Base-by-base conservation (phyloP, 2,329 filamentous ascomycete genomes). In the Ophiocordyceps robertsii region DNA sequence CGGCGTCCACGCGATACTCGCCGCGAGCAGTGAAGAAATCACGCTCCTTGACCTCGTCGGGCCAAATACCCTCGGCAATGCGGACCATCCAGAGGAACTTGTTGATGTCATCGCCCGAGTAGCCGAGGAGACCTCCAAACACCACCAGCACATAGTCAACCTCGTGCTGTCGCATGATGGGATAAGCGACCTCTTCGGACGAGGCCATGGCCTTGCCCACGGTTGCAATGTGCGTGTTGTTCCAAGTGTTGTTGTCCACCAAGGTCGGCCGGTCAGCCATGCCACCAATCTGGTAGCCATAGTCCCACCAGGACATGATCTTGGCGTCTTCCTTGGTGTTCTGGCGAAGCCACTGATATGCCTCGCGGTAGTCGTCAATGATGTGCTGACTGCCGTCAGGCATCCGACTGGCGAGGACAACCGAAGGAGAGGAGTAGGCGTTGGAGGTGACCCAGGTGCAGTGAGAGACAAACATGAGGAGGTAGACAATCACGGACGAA, bases 81-180 rank as follows among this genome's bases (percentile, higher is more conserved):
- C 92, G 80, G 45, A 98, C 89, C 93, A 98, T 98, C 92, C 92
- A 98, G 53, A 98, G 72, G 72, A 98, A 98, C 70, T 98, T 98
- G 73, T 98, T 98, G 70, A 98, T 95, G 58, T 98, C 92, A 55
- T 98, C 92, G 49, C 92, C 92, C 41, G 89, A 95, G 70, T 98
- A 98, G 43, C 93, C 93, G 33, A 98, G 72, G 45, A 98, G 77
- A 60, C 87, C 92, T 56, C 92, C 92, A 55, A 96, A 98, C 44
- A 98, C 92, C 17, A 98, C 80, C 43, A 98, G 73, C n/a, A 98
- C 87, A 55, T 98, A 98, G 65, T 98, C 90, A 3, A 98, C 92
- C 65, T 98, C 92, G 58, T 98, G 92, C 64, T 96, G 87, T 51
- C 89, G 84, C 77, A 98, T 90, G 60, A 98, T 98, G 3, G 88